Base-by-base conservation (phyloP, 2,329 filamentous ascomycete species). In the Aspergillus aculeatus region DNA sequence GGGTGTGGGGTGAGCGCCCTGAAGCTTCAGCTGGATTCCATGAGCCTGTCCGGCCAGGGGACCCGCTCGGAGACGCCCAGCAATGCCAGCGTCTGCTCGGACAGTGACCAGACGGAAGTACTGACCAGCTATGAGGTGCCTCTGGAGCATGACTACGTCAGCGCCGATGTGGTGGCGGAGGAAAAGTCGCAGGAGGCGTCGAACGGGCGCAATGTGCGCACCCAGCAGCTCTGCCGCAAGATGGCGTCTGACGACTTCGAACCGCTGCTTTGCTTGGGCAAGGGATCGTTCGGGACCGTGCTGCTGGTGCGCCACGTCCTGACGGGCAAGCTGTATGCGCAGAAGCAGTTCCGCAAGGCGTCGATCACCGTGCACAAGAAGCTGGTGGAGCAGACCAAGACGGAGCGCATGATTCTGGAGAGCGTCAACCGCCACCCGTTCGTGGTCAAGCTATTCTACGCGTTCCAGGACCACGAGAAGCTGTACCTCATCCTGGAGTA, bases 331-430 rank as follows among this genome's bases (percentile, higher is more conserved):
- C 84, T 99, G 5, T 99, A 93, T 71, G 96, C 95, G 0, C 96
- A 99, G 80, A 99, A 99, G 81, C 94, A 98, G 77, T 95, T 99
- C 79, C 95, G 94, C 75, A 99, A 99, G 79, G 95, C 96, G 0
- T 96, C 92, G 9, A 81, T 99, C 55, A 92, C 93, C 0, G 91
- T 99, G 44, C 93, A 97, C 78, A 97, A 96, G 83, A 92, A 93
- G 75, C 85, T 98, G 32, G 87, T 99, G 54, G 93, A 98, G 78
- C 95, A 98, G 80, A 98, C 95, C 59, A 96, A 96, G 82, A 98
- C 94, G 2, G 95, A 99, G 80, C 90, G 95, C 53, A 88, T 89
- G 69, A 96, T 99, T 57, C 83, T 99, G 54, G 95, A 99, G 80
- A 96, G 91, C 61, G 91, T 99, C 75, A 98, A 96, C 77, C 86